Evolutionary conservation across 306 rosid species (phyloP), one percentile per base, ranked within the genome.

Genomic region (Fragaria iinumae): DNA sequence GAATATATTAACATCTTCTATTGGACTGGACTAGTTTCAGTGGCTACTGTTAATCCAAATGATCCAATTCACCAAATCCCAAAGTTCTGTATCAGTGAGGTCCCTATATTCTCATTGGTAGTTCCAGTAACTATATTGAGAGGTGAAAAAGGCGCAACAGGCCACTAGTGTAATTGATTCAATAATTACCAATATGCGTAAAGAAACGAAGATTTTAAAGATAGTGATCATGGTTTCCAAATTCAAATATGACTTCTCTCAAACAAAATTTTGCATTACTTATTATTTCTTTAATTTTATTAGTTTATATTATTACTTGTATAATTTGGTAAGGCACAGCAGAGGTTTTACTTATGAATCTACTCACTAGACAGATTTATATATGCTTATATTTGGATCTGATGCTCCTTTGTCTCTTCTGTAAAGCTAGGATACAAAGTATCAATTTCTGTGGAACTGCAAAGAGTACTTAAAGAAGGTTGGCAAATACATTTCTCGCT

Each of bases 391-490:
- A 66, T 75, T 81, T 41, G 67, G 80, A 49, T 85, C 85, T 87
- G 84, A 89, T 89, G 89, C 86, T 53, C 52, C 45, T 86, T 67
- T 86, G 74, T 85, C 73, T 80, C 53, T 89, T 86, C 80, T 87
- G 90, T 88, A 84, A 92, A 92, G 92, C 91, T 86, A 90, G 99
- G 99, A 92, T 81, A 85, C 72, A 16, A 95, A 92, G 90, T 95
- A 90, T 90, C 96, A 89, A 72, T 95, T 89, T 86, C 83, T 95
- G 69, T 95, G 97, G 97, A 92, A 92, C 91, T 92, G 97, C 90
- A 90, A 88, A 89, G 92, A 87, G 41, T 86, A 89, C 80, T 76
- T 95, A 75, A 75, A 80, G 79, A 57, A 87, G 97, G 99, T 95
- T 75, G 38, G 89, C 60, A 62, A n/a, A 39, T 73, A 55, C 48